Evolutionary conservation across 129 eudicot genomes (phyloP).

Genomic region (Tagetes erecta): DNA sequence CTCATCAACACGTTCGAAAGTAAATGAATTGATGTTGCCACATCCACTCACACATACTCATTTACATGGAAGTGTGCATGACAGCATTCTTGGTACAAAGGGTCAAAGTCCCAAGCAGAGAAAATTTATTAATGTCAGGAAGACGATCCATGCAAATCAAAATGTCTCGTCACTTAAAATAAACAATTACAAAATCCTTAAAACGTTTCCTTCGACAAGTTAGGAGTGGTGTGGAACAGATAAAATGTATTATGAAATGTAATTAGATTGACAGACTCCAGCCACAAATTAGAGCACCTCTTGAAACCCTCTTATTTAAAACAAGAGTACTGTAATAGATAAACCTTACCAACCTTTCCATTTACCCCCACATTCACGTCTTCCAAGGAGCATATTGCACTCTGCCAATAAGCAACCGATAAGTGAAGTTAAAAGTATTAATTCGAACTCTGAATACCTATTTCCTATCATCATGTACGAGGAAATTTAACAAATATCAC

Average conservation of each 20-base stretch:
- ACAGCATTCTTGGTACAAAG: not conserved
- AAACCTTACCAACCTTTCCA: conserved; percentile 67
- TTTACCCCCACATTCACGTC: conserved; percentile 63
- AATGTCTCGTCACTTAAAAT: not conserved
- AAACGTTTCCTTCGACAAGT: not conserved
- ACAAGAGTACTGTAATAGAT: not conserved
- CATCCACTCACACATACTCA: not conserved
- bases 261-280: not conserved
- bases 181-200: not conserved
- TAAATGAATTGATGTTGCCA: not conserved
- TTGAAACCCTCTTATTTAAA: not conserved
- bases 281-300: not conserved
- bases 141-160: not conserved
- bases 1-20: not conserved
- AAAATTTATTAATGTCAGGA: not conserved
- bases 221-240: not conserved
- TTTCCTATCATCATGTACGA: not conserved
- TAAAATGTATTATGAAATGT: not conserved
- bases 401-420: conserved; percentile 50
- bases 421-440: conserved; percentile 11
- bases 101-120: not conserved
- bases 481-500: not conserved
- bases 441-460: conserved; percentile 6
- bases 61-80: not conserved
- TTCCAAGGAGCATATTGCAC: conserved; percentile 89